Evolutionary conservation across 2,329 filamentous ascomycete species (phyloP).

Genomic region (Ustulina deusta): DNA sequence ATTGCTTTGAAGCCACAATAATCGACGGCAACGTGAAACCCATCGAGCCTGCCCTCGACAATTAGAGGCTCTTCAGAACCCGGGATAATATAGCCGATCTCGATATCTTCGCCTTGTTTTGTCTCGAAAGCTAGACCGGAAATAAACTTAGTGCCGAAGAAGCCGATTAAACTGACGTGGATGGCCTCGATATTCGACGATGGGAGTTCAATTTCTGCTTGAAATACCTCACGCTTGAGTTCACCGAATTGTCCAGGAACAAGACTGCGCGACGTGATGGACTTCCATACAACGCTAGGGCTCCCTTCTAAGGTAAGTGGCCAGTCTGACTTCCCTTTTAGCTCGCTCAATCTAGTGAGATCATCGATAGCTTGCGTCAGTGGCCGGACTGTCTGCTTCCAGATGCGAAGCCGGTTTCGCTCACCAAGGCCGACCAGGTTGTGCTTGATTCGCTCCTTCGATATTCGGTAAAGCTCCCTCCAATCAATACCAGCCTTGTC

Average conservation of each 20-base stretch:
- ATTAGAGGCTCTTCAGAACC: constrained; percentile 37
- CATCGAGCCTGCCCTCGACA: constrained; percentile 38
- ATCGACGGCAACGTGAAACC: constrained; percentile 42
- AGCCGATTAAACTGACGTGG: constrained; percentile 42
- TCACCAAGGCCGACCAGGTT: constrained; percentile 43
- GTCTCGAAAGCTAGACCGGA: constrained; percentile 44
- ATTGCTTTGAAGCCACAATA: constrained; percentile 43
- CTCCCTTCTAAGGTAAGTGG: constrained; percentile 1
- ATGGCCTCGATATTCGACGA: constrained; percentile 32
- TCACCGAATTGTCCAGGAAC: constrained; percentile 37
- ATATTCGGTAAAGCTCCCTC: constrained; percentile 40
- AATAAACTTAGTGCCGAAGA: constrained; percentile 42
- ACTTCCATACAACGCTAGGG: constrained; percentile 32
- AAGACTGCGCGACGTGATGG: constrained; percentile 28
- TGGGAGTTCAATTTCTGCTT: constrained; percentile 41
- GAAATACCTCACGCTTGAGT: constrained; percentile 25
- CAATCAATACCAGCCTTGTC: constrained; percentile 41
- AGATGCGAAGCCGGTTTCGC: constrained; percentile 44
- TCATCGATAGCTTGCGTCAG: constrained; percentile 38
- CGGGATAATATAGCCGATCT: constrained; percentile 42
- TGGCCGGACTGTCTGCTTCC: constrained; percentile 43
- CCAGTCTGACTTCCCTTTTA: constrained; percentile 37
- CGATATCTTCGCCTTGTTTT: constrained; percentile 34
- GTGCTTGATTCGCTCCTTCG: constrained; percentile 34
- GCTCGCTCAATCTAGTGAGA: constrained; percentile 34